Evolutionary conservation across 306 rosid genomes (phyloP), one percentile per base, ranked within the genome.

Genomic region (Castanea crenata): DNA sequence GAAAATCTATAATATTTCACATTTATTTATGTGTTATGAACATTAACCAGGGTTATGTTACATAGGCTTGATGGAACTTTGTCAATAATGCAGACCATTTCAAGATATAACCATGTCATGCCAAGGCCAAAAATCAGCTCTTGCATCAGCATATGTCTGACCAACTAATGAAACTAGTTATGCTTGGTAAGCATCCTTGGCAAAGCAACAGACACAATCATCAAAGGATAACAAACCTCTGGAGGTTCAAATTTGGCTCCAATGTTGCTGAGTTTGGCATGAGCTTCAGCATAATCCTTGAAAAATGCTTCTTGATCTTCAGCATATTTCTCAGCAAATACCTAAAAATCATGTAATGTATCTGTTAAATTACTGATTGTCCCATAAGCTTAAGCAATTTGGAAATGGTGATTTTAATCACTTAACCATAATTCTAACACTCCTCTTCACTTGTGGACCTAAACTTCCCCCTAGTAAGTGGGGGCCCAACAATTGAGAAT

Each of bases 221-320:
- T 54, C 55, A 55, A 69, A 79, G 20, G 64, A n/a, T 4, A 16
- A 84, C 90, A 80, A 67, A 91, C 98, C 99, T 96, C 99, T 6
- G 96, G 92, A 80, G 99, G 99, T 80, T 93, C 94, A 86, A 96
- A 93, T 82, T 90, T 93, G 76, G 97, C 97, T 76, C 99, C 99
- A 76, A 87, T 85, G 83, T 90, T 93, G 93, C 99, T 90, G 63
- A 96, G 97, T 82, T 93, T 96, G 72, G 98, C 97, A 88, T 93
- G 98, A 72, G 99, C 99, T 89, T 93, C 98, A 74, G 99, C 99
- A 81, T 91, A 93, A 84, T 96, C 99, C 82, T 90, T 89, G 87
- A 96, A 96, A 92, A 91, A 96, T 25, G 92, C 88, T 80, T 89
- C 98, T 88, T 89, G 90, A 79, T 91, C 99, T 79, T 82, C 93